A percentile compares a stretch with the other conserved stretches of the same genome.
These are phyloP conservation scores for Ophiostoma sp. DNA, from an alignment of 2,329 filamentous ascomycete species.

Conservation along the genomic window DNA sequence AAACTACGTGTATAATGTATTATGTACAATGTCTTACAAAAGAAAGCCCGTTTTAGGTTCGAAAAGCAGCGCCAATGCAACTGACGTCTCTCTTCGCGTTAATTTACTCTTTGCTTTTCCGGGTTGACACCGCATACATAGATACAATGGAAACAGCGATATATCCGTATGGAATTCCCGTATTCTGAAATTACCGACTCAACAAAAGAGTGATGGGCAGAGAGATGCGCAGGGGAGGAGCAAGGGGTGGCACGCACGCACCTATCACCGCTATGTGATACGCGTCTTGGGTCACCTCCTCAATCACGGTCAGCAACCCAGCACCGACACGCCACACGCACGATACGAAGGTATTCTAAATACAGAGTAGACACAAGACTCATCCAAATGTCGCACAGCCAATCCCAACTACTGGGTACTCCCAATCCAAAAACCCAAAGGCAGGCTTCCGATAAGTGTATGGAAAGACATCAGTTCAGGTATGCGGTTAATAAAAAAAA, in stretches of 20 bases:
- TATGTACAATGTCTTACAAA: too few relatives aligned
- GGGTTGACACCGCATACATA: too few relatives aligned
- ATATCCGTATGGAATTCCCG: background rate
- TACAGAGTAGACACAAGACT: background rate
- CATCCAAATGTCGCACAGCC: slow-evolving; percentile 10
- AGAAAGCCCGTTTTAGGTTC: background rate
- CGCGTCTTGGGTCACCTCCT: background rate
- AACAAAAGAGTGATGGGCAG: background rate
- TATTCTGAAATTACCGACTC: background rate
- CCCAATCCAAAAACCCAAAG: background rate
- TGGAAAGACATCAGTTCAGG: too few relatives aligned
- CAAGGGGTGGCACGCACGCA: background rate
- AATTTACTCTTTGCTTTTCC: background rate
- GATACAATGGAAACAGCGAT: too few relatives aligned
- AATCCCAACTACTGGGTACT: slow-evolving; percentile 12
- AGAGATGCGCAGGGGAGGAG: background rate
- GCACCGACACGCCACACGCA: slow-evolving; percentile 10
- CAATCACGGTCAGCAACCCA: background rate
- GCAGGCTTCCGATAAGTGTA: background rate
- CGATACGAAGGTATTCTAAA: background rate
- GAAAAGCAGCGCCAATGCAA: background rate
- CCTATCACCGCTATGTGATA: background rate
- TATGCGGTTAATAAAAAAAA: too few relatives aligned
- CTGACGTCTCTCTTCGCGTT: background rate
- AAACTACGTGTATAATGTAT: too few relatives aligned